Evolutionary conservation across 1,284 basidiomycete genomes (phyloP).

Genomic region (Spongiforma sp.): DNA sequence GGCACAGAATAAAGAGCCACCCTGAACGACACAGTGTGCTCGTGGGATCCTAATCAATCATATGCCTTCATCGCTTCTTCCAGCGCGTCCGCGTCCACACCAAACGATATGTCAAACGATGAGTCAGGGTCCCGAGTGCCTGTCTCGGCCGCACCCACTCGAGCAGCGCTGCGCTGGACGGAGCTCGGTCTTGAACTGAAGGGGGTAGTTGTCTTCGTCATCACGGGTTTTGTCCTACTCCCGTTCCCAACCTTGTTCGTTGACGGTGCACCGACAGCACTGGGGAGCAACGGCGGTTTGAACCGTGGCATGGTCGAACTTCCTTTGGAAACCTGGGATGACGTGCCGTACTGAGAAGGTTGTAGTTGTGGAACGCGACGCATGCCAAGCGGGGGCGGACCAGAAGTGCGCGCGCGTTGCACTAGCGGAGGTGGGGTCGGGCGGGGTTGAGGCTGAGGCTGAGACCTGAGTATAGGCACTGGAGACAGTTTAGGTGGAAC

Average conservation of each 20-base stretch:
- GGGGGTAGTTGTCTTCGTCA: neutral
- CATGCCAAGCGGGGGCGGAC: conserved; percentile 36
- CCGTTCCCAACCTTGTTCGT: conserved; percentile 6
- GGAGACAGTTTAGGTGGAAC: neutral
- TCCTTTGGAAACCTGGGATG: conserved; percentile 30
- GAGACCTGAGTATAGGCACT: too few relatives aligned
- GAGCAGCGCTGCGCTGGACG: neutral
- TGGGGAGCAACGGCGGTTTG: conserved; percentile 35
- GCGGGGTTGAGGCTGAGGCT: too few relatives aligned
- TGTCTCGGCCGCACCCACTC: neutral
- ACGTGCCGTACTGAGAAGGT: conserved; percentile 26
- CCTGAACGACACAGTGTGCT: too few relatives aligned
- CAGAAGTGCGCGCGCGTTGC: conserved; percentile 22
- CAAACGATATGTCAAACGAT: conserved; percentile 39
- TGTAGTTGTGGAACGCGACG: conserved; percentile 27
- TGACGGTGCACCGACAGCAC: neutral
- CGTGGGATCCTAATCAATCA: conserved; percentile 27
- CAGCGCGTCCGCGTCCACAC: conserved; percentile 30
- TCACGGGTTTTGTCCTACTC: conserved; percentile 5
- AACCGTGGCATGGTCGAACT: conserved; percentile 26
- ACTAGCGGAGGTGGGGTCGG: conserved; percentile 7
- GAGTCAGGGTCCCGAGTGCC: conserved; percentile 29
- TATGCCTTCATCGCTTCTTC: conserved; percentile 39
- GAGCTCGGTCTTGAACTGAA: neutral
- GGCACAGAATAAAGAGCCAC: too few relatives aligned